These are phyloP conservation scores for Raphanus sativus DNA, from an alignment of 345 rosid genomes.

Conservation along the genomic window DNA sequence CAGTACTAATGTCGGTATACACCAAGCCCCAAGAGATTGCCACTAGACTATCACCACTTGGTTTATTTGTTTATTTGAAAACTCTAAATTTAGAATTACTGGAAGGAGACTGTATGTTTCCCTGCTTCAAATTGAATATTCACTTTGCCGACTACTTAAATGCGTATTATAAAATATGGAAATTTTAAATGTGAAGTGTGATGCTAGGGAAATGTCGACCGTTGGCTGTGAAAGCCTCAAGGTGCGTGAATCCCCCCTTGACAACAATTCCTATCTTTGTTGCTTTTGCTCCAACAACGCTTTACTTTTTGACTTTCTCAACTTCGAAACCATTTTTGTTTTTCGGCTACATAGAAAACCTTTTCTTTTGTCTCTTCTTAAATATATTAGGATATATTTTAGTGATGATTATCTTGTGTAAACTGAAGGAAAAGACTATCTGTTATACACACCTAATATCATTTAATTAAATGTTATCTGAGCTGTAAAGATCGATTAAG, in stretches of 20 bases:
- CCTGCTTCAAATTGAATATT: slow-evolving; percentile 8
- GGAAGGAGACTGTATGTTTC: slow-evolving; percentile 11
- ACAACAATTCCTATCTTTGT: neutral
- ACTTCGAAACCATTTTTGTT: slow-evolving; percentile 7
- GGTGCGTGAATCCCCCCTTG: neutral
- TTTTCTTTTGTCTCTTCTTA: slow-evolving; percentile 12
- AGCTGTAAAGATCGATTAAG: neutral
- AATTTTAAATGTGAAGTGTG: neutral
- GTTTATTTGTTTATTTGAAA: too few species aligned
- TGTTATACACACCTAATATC: neutral
- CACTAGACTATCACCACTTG: too few species aligned
- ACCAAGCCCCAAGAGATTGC: too few species aligned
- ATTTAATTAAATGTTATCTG: slow-evolving; percentile 1
- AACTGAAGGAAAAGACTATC: neutral
- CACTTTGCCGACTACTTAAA: slow-evolving; percentile 14
- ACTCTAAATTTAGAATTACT: neutral
- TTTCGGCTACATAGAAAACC: slow-evolving; percentile 29
- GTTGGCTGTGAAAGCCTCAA: slow-evolving; percentile 26
- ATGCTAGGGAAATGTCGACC: slow-evolving; percentile 7
- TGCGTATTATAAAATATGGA: neutral
- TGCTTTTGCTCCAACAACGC: slow-evolving; percentile 27
- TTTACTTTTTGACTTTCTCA: slow-evolving; percentile 31
- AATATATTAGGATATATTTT: neutral
- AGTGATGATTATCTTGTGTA: neutral
- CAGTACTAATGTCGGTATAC: too few species aligned